Conservation (phyloP, 805 yeast genomes). For the Spathaspora girioi region DNA sequence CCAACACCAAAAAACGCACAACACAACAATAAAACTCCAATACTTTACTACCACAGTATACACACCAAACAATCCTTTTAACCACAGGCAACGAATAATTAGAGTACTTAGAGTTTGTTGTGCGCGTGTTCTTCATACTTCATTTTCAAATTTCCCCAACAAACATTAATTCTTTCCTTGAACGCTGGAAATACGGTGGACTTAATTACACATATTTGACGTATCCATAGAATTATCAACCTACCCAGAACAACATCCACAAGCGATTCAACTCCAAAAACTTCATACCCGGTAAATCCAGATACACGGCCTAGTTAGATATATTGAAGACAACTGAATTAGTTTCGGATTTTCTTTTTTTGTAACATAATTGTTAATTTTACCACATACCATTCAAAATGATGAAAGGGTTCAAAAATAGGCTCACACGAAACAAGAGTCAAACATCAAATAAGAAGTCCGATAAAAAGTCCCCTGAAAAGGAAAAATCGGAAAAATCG, state of each 20-base stretch:
- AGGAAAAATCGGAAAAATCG: conserved; percentile 21
- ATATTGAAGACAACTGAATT: background rate
- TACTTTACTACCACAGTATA: background rate
- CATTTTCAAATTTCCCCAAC: background rate
- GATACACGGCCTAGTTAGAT: background rate
- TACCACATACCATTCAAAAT: conserved; percentile 13
- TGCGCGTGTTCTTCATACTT: background rate
- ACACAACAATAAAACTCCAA: background rate
- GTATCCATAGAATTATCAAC: background rate
- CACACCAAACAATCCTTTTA: background rate
- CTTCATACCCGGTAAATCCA: background rate
- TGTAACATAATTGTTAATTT: background rate
- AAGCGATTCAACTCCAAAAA: background rate
- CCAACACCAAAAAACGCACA: background rate
- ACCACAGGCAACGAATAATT: background rate
- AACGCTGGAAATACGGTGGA: background rate
- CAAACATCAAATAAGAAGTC: conserved; percentile 31
- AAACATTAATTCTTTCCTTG: background rate
- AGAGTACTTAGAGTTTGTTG: background rate
- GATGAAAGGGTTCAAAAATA: conserved; percentile 47
- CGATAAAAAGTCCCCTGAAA: conserved; percentile 34
- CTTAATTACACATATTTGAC: background rate
- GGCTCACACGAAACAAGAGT: conserved; percentile 40
- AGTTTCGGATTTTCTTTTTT: background rate
- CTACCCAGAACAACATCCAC: background rate